Evolutionary conservation across 768 basidiomycete genomes (phyloP), one percentile per base, ranked within the genome.

Genomic region (Cystobasidium onofrii): DNA sequence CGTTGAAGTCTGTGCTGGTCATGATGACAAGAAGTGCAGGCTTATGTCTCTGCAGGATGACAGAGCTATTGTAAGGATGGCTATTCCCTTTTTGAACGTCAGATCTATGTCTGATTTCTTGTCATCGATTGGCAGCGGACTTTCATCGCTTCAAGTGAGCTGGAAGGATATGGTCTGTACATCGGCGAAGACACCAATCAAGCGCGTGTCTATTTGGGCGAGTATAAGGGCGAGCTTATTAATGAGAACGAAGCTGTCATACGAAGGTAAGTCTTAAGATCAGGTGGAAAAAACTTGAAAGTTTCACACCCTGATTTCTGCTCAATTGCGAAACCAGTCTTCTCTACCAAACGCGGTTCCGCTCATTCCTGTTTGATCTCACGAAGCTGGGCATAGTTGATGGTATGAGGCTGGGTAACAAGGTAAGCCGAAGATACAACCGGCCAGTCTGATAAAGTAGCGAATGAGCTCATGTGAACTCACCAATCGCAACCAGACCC

Each of bases 361-460:
- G 69, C 10, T 71, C 69, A 23, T 71, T 71, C 69, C 69, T 71
- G 9, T 71, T 71, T 29, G 69, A 71, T 61, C 29, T 71, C 52
- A 31, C 50, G n/a, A 36, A 46, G 39, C 29, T 46, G 15, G 54
- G 69, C 55, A 44, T 71, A 3, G 69, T 71, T 12, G 69, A 71
- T 55, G 69, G 69, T 27, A 60, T 60, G 1, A n/a, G 69, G 18
- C 50, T 71, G 1, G 69, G 69, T 10, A 71, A 71, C 44, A 71
- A 71, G 54, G 69, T 71, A 34, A 7, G 65, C 44, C 39, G 15
- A 39, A 15, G 39, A 39, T 52, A 52, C 27, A 67, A 50, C 17
- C 2, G 15, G 12, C 18, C 44, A 34, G 63, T 31, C 23, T 64
- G 46, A 20, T 36, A 20, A 29, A 31, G 4, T 4, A 12, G 17